Percentiles rank a stretch among this genome's conserved stretches.
phyloP scores from a whole-genome alignment of 306 rosid species.

The Begonia masoniana region DNA sequence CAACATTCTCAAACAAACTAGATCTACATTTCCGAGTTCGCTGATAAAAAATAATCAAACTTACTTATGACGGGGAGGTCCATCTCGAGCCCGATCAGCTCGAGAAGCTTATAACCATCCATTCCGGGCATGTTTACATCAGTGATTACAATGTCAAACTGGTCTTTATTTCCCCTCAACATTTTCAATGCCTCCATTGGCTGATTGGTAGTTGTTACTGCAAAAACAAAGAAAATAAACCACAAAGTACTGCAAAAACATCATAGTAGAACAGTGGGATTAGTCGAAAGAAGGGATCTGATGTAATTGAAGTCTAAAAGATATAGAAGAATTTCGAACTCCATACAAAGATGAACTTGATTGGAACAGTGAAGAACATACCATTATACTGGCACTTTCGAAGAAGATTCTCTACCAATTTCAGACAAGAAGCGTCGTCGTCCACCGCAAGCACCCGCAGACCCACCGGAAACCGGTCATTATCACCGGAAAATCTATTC shows the following conservation, averaged over 20 bases:
- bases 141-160: constrained; percentile 66
- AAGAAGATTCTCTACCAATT: constrained; percentile 49
- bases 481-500: constrained; percentile 16
- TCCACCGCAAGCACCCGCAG: constrained; percentile 85
- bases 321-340: neutral
- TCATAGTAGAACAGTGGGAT: neutral
- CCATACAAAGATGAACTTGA: neutral
- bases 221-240: constrained; percentile 4
- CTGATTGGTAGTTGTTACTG: constrained; percentile 61
- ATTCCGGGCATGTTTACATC: constrained; percentile 85
- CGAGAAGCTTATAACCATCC: constrained; percentile 87
- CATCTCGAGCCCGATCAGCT: constrained; percentile 69
- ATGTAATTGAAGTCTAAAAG: too few species aligned
- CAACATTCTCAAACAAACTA: too few species aligned
- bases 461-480: constrained; percentile 61
- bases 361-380: constrained; percentile 11
- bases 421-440: constrained; percentile 57
- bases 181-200: constrained; percentile 49
- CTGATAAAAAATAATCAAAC: constrained; percentile 5
- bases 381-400: constrained; percentile 70
- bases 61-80: constrained; percentile 84
- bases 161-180: constrained; percentile 49
- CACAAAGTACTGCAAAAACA: neutral
- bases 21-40: neutral
- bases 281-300: too few species aligned